Base-by-base conservation (phyloP, 345 rosid genomes). In the Populus euphratica region DNA sequence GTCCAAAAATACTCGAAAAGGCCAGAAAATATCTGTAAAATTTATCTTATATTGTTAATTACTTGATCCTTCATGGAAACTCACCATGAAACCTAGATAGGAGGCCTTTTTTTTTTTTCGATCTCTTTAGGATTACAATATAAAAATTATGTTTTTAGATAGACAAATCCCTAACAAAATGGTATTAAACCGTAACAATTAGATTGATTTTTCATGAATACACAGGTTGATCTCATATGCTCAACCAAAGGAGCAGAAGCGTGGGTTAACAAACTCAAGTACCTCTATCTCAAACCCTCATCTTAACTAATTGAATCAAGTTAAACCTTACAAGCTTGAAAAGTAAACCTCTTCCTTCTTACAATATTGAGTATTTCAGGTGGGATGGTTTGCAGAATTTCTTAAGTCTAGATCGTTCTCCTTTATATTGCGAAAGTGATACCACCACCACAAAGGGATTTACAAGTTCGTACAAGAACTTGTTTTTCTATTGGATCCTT, bases 201-300 rank as follows among this genome's bases (percentile, higher is more conserved):
- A 13, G 50, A 11, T 6, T 41, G 25, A 62, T 39, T 20, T 59
- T 38, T 21, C 5, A 13, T 59, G 21, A 1, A 33, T 31, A 69
- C 43, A 25, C 54, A 87, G 87, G 62, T 88, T 76, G 91, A 86
- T 76, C 78, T 84, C 62, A 81, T 86, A 72, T 81, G 86, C 61
- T 77, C 89, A 76, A 88, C 89, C 41, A 83, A 75, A 74, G 86
- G 89, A 77, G 80, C 69, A 62, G 89, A 88, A 76, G 78, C 89
- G 13, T 85, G 91, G 89, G 8, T 88, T 25, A 74, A 62, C 50
- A 84, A 83, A 69, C 86, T 88, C 71, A 78, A 83, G 89, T 83
- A 84, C 13, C 47, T 44, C 35, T 5, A 33, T 33, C 2, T 49
- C 17, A 23, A 11, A 11, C 3, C 43, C 16, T 25, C 8, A 3